phyloP scores from a whole-genome alignment of 768 basidiomycete species.

The Suillus ampliporus region DNA sequence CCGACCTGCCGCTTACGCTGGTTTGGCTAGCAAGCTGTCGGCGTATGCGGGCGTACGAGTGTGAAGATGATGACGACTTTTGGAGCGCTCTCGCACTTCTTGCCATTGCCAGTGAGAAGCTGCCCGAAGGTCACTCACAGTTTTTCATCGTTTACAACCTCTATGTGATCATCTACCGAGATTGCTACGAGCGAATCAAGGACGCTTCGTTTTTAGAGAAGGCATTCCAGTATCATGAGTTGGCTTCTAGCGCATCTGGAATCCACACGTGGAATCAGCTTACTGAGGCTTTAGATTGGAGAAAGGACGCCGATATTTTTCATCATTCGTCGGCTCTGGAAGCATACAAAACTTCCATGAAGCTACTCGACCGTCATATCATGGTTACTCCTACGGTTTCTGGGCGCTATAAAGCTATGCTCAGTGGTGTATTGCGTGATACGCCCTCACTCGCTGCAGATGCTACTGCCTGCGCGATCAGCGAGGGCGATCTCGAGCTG shows the following conservation, averaged over 20 bases:
- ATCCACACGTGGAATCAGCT: slow-evolving; percentile 17
- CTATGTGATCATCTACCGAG: neutral
- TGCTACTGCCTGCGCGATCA: slow-evolving; percentile 34
- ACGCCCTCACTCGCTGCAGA: slow-evolving; percentile 24
- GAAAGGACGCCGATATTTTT: slow-evolving; percentile 6
- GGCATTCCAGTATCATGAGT: slow-evolving; percentile 17
- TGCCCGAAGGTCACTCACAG: slow-evolving; percentile 18
- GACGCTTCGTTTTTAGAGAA: slow-evolving; percentile 15
- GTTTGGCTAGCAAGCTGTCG: slow-evolving; percentile 12
- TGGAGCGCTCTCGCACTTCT: slow-evolving; percentile 6
- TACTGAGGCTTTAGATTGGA: slow-evolving; percentile 21
- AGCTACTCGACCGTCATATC: slow-evolving; percentile 24
- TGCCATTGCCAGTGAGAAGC: neutral
- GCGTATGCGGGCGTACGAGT: slow-evolving; percentile 8
- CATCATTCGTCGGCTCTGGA: slow-evolving; percentile 25
- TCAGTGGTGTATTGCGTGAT: slow-evolving; percentile 10
- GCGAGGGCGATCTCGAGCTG: slow-evolving; percentile 19
- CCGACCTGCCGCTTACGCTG: slow-evolving; percentile 4
- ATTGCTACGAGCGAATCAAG: neutral
- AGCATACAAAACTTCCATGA: slow-evolving; percentile 28
- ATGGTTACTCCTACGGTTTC: slow-evolving; percentile 24
- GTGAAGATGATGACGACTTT: neutral
- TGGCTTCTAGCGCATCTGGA: slow-evolving; percentile 18
- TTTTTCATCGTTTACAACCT: neutral
- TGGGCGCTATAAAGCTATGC: slow-evolving; percentile 19